Conservation (phyloP, 129 eudicot genomes). For the Pseudognaphalium luteoalbum region DNA sequence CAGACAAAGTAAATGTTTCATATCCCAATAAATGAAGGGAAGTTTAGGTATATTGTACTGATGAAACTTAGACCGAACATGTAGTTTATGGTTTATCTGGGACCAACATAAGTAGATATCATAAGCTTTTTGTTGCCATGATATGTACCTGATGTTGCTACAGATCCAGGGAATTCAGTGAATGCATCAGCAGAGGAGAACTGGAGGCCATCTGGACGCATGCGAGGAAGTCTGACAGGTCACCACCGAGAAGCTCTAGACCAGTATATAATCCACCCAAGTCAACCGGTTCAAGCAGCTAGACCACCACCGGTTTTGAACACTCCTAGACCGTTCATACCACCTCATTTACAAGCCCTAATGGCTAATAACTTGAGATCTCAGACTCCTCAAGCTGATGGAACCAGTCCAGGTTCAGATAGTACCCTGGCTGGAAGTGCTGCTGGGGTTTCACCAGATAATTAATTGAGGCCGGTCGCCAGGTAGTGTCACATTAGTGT, state of each 20-base stretch:
- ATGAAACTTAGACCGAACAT: background rate
- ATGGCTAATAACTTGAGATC: conserved; percentile 39
- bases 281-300: conserved; percentile 56
- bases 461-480: background rate
- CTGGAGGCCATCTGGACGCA: conserved; percentile 81
- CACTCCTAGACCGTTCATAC: conserved; percentile 42
- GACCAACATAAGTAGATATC: background rate
- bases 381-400: conserved; percentile 31
- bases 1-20: background rate
- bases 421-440: conserved; percentile 13
- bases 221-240: conserved; percentile 80
- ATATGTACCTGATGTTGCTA: background rate
- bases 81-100: background rate
- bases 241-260: conserved; percentile 53
- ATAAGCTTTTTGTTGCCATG: background rate
- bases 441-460: conserved; percentile 18
- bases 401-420: conserved; percentile 32
- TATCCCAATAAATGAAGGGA: background rate
- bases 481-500: conserved; percentile 7
- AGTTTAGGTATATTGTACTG: background rate
- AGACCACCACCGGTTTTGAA: conserved; percentile 45
- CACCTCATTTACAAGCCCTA: conserved; percentile 41
- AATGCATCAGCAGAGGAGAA: conserved; percentile 48
- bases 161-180: conserved; percentile 19
- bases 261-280: conserved; percentile 51